These are phyloP conservation scores for Pichia terricola DNA, from an alignment of 1,139 yeast species.

Conservation along the genomic window DNA sequence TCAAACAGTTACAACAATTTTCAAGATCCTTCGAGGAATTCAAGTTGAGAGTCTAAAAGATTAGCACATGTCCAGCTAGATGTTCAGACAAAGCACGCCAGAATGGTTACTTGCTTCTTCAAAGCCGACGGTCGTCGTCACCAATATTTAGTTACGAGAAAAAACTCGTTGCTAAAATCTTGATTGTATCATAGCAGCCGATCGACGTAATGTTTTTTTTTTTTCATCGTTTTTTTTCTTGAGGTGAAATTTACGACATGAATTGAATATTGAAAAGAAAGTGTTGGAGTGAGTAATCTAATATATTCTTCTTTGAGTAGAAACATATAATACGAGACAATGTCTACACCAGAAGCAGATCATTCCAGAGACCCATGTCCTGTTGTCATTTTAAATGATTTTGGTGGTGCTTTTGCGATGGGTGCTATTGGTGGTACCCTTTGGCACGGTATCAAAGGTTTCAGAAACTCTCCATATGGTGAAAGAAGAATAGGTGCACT, in stretches of 20 bases:
- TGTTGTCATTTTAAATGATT: conserved; percentile 86
- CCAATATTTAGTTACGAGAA: too few species aligned
- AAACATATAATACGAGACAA: conserved; percentile 24
- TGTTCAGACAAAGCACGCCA: too few species aligned
- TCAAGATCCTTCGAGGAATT: too few species aligned
- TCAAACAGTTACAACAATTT: too few species aligned
- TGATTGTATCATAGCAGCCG: too few species aligned
- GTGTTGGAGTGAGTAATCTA: not conserved
- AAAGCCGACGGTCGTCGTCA: too few species aligned
- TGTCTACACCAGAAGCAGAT: conserved; percentile 66
- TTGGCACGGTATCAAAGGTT: conserved; percentile 99
- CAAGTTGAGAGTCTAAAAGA: too few species aligned
- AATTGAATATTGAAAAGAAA: not conserved
- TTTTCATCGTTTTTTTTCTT: too few species aligned
- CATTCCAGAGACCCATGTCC: conserved; percentile 99
- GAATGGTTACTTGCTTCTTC: too few species aligned
- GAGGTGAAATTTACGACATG: not conserved
- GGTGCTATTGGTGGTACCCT: conserved; percentile 97
- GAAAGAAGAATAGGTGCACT: conserved; percentile 88
- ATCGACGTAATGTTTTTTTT: too few species aligned
- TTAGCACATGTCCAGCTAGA: too few species aligned
- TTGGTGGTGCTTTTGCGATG: conserved; percentile 98
- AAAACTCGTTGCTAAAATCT: too few species aligned
- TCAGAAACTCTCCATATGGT: conserved; percentile 94
- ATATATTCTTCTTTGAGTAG: not conserved